These are phyloP conservation scores for Diplosphaera chodatii DNA, from an alignment of 139 green algal genomes.

Conservation along the genomic window DNA sequence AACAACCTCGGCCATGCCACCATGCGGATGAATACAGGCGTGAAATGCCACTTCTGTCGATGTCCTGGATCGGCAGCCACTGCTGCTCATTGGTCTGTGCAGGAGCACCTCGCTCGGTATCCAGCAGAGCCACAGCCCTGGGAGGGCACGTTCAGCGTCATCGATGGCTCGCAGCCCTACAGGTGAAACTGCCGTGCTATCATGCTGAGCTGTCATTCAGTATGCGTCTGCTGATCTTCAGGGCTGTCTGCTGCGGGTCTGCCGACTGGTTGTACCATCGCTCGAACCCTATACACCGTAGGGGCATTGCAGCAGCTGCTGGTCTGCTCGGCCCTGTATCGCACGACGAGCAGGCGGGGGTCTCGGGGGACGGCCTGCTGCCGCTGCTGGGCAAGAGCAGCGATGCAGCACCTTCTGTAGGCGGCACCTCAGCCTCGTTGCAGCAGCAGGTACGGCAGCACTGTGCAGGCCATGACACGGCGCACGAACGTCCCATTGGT, in stretches of 20 bases:
- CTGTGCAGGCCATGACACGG: too few species aligned
- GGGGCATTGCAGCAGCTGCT: not conserved
- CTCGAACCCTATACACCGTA: too few species aligned
- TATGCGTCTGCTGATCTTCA: not conserved
- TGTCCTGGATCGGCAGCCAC: too few species aligned
- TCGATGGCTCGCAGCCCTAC: conserved; percentile 38
- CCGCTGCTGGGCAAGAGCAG: not conserved
- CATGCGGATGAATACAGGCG: too few species aligned
- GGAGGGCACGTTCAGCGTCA: conserved; percentile 44
- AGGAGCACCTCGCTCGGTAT: conserved; percentile 45
- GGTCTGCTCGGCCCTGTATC: not conserved
- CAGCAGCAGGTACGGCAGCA: not conserved
- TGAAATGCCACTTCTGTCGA: too few species aligned
- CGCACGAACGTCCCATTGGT: too few species aligned
- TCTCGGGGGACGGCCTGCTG: not conserved
- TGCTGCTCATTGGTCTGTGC: too few species aligned
- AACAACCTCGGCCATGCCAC: too few species aligned
- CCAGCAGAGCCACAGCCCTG: conserved; percentile 30
- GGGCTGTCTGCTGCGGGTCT: not conserved
- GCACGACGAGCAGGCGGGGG: not conserved
- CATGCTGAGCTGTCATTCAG: too few species aligned
- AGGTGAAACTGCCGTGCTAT: not conserved
- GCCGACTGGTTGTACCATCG: too few species aligned
- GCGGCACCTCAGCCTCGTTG: too few species aligned
- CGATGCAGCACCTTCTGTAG: too few species aligned